Evolutionary conservation across 345 rosid species (phyloP), one percentile per base, ranked within the genome.

Genomic region (Heritiera littoralis): DNA sequence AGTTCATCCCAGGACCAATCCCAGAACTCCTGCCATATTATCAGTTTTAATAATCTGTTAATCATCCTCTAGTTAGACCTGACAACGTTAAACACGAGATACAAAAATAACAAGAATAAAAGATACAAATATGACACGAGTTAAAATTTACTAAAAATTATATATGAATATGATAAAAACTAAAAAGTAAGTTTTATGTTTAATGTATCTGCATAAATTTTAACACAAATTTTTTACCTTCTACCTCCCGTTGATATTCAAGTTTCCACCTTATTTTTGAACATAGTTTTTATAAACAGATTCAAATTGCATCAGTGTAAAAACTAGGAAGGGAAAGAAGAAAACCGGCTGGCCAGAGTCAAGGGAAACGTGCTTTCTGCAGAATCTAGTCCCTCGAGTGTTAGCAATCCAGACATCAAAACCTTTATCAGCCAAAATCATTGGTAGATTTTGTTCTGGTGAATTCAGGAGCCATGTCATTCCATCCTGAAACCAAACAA

Each of bases 1-100:
- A 96, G 80, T 71, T 96, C 97, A 82, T 96, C 99, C 98, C 98
- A 94, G 17, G 97, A 88, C 99, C 98, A 94, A 66, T 94, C 77
- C 98, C 99, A 96, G 58, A 85, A 96, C 17, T 77, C 89, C 98
- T 96, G 88, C 41, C 77, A 72, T 45, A 55, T 60, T 38, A 38
- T 1, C 70, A 58, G 74, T 75, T 52, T 45, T 20, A 72, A 46
- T 51, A 66, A 48, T 56, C 54, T 13, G 20, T 67, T 66, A 41
- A 5, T 45, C 11, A 64, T 32, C 63, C 63, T 2, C 35, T 0
- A 35, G 3, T 35, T 35, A 35, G 3, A 35, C 1, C 3, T 35
- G 38, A 35, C 38, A 35, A 35, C 28, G 0, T 23, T 23, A 23
- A 23, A 23, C 28, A 23, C 28, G 28, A 23, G 28, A 23, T 23